Base-by-base conservation (phyloP, 176 grass and related monocot genomes). In the Chrysopogon serrulatus region DNA sequence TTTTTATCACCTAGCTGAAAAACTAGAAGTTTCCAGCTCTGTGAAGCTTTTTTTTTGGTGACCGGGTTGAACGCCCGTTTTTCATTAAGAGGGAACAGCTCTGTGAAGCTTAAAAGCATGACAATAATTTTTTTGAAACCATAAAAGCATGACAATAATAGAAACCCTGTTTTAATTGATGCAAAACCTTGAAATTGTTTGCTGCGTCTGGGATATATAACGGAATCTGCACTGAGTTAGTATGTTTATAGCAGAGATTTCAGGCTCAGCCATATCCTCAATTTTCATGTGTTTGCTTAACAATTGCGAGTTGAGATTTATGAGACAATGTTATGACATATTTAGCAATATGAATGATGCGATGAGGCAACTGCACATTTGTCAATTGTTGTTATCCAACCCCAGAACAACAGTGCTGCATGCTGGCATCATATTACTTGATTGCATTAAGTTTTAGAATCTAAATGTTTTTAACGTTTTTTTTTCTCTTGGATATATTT, bases 281-380 rank as follows among this genome's bases (percentile, higher is more conserved):
- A 26, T 79, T 73, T n/a, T 79, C 44, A 54, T 67, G 54, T 82
- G 53, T 85, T 83, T 65, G 15, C 49, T 70, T 77, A 64, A 35
- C 23, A 49, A 44, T 54, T 36, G 33, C 56, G 54, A 78, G 11
- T 34, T 44, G 10, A 64, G 48, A 65, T n/a, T 81, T 56, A 32
- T 42, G 5, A 28, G 30, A 23, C 73, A 86, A 74, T 21, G 8
- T 54, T 53, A 72, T 10, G 30, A 71, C 23, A 31, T 3, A 24
- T 74, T n/a, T 37, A 77, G 9, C n/a, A 77, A 24, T 70, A 76
- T 49, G 47, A 6, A 28, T 78, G 23, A 8, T 61, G 12, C 7
- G 21, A 15, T 86, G 56, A 74, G 24, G 80, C 14, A 57, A 24
- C 54, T 12, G 35, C 31, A 5, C 21, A 80, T 16, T 53, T 80